A percentile compares a stretch with the other conserved stretches of the same genome.
phyloP scores from a whole-genome alignment of 176 grass and related monocot genomes.

The Avena eriantha region DNA sequence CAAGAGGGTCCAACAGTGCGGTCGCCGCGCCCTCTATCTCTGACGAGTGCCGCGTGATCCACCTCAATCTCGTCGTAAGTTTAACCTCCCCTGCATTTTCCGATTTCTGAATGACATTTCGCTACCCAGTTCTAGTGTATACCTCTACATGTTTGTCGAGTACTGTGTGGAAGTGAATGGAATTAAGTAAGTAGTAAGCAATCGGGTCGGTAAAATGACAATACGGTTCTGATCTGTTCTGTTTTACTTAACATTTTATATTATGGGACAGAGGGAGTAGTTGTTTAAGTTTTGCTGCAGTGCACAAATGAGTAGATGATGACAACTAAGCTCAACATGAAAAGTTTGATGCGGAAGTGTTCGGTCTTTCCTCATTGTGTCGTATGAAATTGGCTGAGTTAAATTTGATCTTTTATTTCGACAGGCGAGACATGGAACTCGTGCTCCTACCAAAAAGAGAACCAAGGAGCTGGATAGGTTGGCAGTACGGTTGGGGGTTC shows the following conservation, averaged over 20 bases:
- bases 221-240: no score
- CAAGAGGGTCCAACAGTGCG: conserved; percentile 44
- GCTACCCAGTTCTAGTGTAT: not conserved
- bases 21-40: conserved; percentile 46
- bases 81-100: conserved; percentile 16
- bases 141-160: not conserved
- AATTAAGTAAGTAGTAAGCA: not conserved
- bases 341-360: not conserved
- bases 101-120: not conserved
- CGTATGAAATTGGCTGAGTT: not conserved
- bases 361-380: not conserved
- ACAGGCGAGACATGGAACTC: conserved; percentile 93
- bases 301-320: no score
- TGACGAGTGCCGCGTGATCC: conserved; percentile 68
- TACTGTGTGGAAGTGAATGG: conserved; percentile 11
- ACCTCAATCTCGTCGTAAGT: conserved; percentile 91
- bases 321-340: not conserved
- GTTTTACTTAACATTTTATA: no score
- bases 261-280: no score
- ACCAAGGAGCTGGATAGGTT: conserved; percentile 87
- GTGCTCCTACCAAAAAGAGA: conserved; percentile 82
- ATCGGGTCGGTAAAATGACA: not conserved
- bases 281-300: no score
- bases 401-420: conserved; percentile 10
- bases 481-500: conserved; percentile 51